A percentile compares a stretch with the other conserved stretches of the same genome.
Conservation (phyloP, 2,329 filamentous ascomycete species). For the Sporothrix brasiliensis region DNA sequence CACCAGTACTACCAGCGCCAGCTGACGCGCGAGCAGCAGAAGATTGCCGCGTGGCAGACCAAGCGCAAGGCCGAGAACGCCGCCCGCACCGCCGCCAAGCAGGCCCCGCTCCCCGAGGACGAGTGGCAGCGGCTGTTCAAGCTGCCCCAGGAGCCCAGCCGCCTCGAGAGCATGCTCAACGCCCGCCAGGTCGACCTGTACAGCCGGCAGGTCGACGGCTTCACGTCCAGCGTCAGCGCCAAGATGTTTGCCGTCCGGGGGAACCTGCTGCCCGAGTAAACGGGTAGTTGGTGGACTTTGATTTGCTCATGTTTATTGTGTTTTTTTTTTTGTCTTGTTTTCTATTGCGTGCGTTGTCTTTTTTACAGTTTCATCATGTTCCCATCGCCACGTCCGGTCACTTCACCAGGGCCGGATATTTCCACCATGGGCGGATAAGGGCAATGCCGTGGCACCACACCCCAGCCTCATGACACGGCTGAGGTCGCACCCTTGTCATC, state of each 20-base stretch:
- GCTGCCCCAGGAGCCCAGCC: slow-evolving; percentile 89
- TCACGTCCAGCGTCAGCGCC: slow-evolving; percentile 84
- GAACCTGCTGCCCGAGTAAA: slow-evolving; percentile 62
- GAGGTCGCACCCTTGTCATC: neutral
- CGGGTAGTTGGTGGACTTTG: no score
- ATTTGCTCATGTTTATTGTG: neutral
- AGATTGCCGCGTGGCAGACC: slow-evolving; percentile 93
- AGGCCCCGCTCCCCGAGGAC: slow-evolving; percentile 86
- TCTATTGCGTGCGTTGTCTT: neutral
- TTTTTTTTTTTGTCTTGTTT: slow-evolving; percentile 10
- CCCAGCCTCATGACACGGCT: neutral
- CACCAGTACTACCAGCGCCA: slow-evolving; percentile 96
- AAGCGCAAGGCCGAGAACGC: slow-evolving; percentile 98
- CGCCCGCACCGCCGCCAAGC: slow-evolving; percentile 80
- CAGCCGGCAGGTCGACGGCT: slow-evolving; percentile 93
- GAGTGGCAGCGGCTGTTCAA: slow-evolving; percentile 99
- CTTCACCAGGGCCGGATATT: neutral
- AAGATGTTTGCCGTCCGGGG: slow-evolving; percentile 98
- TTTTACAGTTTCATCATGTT: neutral
- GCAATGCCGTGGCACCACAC: neutral
- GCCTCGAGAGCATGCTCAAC: slow-evolving; percentile 91
- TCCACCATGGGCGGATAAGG: neutral
- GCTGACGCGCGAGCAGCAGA: slow-evolving; percentile 88
- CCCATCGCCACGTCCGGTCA: neutral
- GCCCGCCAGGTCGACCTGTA: slow-evolving; percentile 97